Evolutionary conservation across 352 stramenopile genomes (phyloP).

Genomic region (Phytophthora tubulina): DNA sequence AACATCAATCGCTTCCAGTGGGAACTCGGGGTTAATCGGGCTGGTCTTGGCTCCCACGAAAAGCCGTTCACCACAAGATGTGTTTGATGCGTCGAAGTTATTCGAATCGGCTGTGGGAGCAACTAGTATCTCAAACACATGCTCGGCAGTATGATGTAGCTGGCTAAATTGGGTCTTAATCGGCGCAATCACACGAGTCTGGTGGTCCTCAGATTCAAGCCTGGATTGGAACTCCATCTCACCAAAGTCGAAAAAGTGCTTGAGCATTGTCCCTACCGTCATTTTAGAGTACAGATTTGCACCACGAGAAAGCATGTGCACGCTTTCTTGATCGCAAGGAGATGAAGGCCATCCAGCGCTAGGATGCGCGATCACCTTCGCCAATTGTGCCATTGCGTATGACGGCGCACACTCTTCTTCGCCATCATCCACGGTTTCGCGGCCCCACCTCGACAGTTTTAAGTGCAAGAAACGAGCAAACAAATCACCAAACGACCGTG

Average conservation of each 20-base stretch:
- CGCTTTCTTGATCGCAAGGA: slow-evolving; percentile 75
- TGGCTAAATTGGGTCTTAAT: slow-evolving; percentile 78
- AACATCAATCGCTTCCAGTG: slow-evolving; percentile 75
- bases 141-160: slow-evolving; percentile 58
- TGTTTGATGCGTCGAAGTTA: slow-evolving; percentile 77
- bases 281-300: slow-evolving; percentile 87
- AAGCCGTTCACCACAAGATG: slow-evolving; percentile 72
- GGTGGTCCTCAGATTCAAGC: slow-evolving; percentile 65
- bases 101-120: slow-evolving; percentile 16
- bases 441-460: slow-evolving; percentile 86
- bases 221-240: slow-evolving; percentile 74
- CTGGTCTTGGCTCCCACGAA: slow-evolving; percentile 41
- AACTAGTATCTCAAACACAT: slow-evolving; percentile 39
- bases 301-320: slow-evolving; percentile 72
- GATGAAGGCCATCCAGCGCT: slow-evolving; percentile 63
- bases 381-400: slow-evolving; percentile 80
- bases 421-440: slow-evolving; percentile 85
- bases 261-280: slow-evolving; percentile 80
- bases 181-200: slow-evolving; percentile 56
- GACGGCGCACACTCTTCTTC: slow-evolving; percentile 84
- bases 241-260: slow-evolving; percentile 85
- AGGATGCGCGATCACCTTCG: slow-evolving; percentile 72
- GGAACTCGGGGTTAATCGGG: slow-evolving; percentile 78
- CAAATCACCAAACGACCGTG: slow-evolving; percentile 81
- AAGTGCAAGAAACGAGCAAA: slow-evolving; percentile 82